Conservation (phyloP, 2,329 filamentous ascomycete genomes). For the Thermomyces lanuginosus region DNA sequence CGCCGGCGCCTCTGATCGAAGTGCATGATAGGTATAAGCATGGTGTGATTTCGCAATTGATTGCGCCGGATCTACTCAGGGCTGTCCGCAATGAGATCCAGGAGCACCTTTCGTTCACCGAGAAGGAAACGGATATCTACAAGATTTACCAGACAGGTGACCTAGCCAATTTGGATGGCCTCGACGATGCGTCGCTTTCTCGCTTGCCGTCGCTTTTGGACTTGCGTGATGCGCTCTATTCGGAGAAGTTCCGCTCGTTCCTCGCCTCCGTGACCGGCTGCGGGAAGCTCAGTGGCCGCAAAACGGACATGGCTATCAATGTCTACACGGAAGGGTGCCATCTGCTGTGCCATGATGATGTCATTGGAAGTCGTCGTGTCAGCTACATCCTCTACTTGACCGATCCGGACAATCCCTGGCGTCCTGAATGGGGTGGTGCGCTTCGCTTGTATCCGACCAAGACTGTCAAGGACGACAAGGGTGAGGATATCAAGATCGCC, state of each 20-base stretch:
- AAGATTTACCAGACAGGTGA: conserved; percentile 98
- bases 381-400: conserved; percentile 96
- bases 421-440: conserved; percentile 82
- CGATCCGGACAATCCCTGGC: conserved; percentile 81
- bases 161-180: conserved; percentile 85
- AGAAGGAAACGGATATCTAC: conserved; percentile 98
- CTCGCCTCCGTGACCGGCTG: conserved; percentile 72
- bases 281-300: conserved; percentile 73
- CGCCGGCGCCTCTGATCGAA: conserved; percentile 1
- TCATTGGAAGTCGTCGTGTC: conserved; percentile 88
- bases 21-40: conserved; percentile 55
- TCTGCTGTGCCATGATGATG: conserved; percentile 91
- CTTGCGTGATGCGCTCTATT: conserved; percentile 91
- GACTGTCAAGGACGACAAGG: conserved; percentile 49
- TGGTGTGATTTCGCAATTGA: conserved; percentile 67
- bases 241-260: conserved; percentile 72
- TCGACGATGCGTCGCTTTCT: conserved; percentile 69
- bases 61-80: conserved; percentile 68
- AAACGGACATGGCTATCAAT: conserved; percentile 99
- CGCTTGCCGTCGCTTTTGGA: conserved; percentile 78
- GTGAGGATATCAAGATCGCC: conserved; percentile 63
- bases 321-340: conserved; percentile 95
- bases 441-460: conserved; percentile 67
- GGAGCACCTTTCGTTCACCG: conserved; percentile 83
- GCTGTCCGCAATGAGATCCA: conserved; percentile 77